These are phyloP conservation scores for Yueomyces sinensis DNA, from an alignment of 805 yeast genomes.

Conservation along the genomic window DNA sequence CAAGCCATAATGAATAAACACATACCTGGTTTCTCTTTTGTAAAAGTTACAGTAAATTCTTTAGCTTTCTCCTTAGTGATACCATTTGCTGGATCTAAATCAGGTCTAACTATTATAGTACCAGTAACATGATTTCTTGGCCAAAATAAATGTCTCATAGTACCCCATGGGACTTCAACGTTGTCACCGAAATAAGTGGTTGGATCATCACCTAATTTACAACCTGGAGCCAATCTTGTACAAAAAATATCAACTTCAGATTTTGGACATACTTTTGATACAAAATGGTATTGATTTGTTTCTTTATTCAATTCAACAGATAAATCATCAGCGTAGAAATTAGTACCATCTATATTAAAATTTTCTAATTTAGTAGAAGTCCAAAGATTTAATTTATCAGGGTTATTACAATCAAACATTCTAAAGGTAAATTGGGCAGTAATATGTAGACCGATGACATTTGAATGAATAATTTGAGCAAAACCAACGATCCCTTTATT, in stretches of 20 bases:
- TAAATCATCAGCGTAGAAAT: constrained; percentile 68
- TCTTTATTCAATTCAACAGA: constrained; percentile 48
- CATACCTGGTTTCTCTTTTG: constrained; percentile 18
- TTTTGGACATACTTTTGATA: constrained; percentile 54
- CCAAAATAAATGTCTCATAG: constrained; percentile 95
- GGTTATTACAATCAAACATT: constrained; percentile 32
- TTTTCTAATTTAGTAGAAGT: constrained; percentile 82
- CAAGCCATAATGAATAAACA: constrained; percentile 91
- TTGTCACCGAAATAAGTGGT: constrained; percentile 79
- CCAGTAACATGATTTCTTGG: constrained; percentile 75
- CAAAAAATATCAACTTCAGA: constrained; percentile 59
- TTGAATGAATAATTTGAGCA: constrained; percentile 91
- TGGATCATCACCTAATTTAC: constrained; percentile 85
- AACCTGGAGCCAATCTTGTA: constrained; percentile 56
- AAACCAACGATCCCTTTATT: constrained; percentile 62
- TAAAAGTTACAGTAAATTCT: constrained; percentile 13
- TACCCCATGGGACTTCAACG: constrained; percentile 82
- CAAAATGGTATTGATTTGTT: constrained; percentile 37
- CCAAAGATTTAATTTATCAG: constrained; percentile 41
- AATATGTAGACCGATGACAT: constrained; percentile 72
- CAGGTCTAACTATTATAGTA: constrained; percentile 33
- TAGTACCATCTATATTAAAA: constrained; percentile 57
- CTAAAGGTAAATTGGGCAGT: constrained; percentile 93
- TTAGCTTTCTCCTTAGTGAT: background rate
- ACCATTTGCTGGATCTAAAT: constrained; percentile 4